A percentile compares a stretch with the other conserved stretches of the same genome.
Evolutionary conservation across 495 filamentous ascomycete genomes (phyloP).

Genomic region (Penicillium goetzii): DNA sequence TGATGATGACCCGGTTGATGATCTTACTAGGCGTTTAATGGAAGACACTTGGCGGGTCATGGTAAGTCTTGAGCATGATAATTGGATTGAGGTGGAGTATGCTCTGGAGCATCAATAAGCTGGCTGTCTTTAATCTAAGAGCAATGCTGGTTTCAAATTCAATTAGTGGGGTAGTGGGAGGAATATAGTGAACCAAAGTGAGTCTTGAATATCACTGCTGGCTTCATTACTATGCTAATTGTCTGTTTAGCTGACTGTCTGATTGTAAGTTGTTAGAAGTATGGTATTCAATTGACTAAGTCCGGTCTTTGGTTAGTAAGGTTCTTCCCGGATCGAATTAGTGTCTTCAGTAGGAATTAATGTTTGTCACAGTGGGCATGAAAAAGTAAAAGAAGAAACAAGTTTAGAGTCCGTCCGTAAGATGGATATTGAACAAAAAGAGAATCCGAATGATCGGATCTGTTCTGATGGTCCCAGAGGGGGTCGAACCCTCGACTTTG

Average conservation of each 20-base stretch:
- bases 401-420: no score
- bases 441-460: background rate
- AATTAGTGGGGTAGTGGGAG: background rate
- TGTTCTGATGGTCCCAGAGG: conserved; percentile 4
- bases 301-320: no score
- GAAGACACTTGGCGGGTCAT: conserved; percentile 2
- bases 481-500: conserved; percentile 13
- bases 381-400: no score
- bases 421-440: background rate
- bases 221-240: background rate
- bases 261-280: background rate
- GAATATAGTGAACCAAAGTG: background rate
- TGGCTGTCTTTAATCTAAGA: background rate
- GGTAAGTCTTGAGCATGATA: conserved; percentile 4
- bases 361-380: no score
- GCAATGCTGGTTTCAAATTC: background rate
- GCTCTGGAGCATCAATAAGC: background rate
- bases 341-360: no score
- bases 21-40: background rate
- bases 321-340: no score
- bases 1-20: background rate
- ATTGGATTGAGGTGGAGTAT: conserved; percentile 6
- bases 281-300: no score
- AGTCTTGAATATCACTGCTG: background rate
- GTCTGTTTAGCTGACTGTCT: background rate